These are phyloP conservation scores for Aspergillus pseudonomiae DNA, from an alignment of 2,329 filamentous ascomycete genomes.

Conservation along the genomic window DNA sequence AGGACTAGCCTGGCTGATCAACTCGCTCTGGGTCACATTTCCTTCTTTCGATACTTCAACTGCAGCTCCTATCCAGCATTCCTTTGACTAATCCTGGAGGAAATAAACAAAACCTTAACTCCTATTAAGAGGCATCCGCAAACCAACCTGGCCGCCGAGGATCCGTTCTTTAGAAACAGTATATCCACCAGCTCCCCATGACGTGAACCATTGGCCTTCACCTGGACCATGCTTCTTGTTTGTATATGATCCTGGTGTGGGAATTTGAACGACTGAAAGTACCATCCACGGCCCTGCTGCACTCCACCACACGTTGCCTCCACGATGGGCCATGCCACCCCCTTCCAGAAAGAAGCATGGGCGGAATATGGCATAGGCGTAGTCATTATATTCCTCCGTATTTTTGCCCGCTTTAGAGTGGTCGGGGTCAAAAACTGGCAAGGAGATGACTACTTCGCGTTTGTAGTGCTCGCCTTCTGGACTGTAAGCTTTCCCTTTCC, in stretches of 20 bases:
- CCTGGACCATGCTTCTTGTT: neutral
- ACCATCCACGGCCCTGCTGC: neutral
- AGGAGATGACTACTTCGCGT: conserved; percentile 49
- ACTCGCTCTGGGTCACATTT: neutral
- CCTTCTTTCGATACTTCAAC: neutral
- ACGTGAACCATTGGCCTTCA: neutral
- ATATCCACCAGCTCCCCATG: neutral
- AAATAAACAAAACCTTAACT: neutral
- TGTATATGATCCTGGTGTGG: neutral
- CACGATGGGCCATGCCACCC: conserved; percentile 28
- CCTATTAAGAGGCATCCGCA: neutral
- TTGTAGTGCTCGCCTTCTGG: conserved; percentile 42
- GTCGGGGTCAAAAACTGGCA: conserved; percentile 47
- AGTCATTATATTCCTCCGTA: conserved; percentile 42
- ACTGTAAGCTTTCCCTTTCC: conserved; percentile 30
- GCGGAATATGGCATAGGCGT: conserved; percentile 47
- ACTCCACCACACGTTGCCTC: neutral
- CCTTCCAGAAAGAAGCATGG: conserved; percentile 51
- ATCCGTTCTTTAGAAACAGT: neutral
- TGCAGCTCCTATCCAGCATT: neutral
- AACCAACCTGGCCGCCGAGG: neutral
- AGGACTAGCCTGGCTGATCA: neutral
- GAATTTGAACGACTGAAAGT: neutral
- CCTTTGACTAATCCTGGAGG: neutral
- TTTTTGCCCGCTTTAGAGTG: conserved; percentile 42